These are phyloP conservation scores for Solanum rostratum DNA, from an alignment of 257 asterid species.

Conservation along the genomic window DNA sequence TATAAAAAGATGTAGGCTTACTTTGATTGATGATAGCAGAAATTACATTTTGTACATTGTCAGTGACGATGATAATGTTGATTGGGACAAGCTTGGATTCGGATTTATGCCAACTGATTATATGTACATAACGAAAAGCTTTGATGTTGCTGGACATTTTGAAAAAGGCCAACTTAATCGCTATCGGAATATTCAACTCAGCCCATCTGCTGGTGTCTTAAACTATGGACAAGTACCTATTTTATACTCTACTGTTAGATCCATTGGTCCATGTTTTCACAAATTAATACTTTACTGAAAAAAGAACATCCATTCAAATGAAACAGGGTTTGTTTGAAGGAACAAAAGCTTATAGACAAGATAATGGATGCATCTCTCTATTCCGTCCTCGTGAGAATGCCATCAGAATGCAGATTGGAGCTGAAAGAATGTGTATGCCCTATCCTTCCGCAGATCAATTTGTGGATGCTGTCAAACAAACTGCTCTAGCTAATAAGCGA, in stretches of 20 bases:
- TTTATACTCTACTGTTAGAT: not conserved
- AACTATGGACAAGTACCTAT: slow-evolving; percentile 61
- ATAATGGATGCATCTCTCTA: slow-evolving; percentile 40
- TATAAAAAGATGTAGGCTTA: not conserved
- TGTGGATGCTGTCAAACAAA: slow-evolving; percentile 42
- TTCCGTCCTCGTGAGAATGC: slow-evolving; percentile 67
- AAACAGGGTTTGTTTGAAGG: slow-evolving; percentile 45
- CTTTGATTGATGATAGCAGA: not conserved
- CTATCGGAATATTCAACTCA: slow-evolving; percentile 46
- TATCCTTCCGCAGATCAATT: not conserved
- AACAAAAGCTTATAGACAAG: slow-evolving; percentile 47
- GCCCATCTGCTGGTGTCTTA: slow-evolving; percentile 65
- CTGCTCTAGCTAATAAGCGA: slow-evolving; percentile 56
- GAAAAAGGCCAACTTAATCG: slow-evolving; percentile 33
- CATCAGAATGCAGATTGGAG: not conserved
- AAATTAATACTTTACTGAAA: not conserved
- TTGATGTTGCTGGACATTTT: slow-evolving; percentile 23
- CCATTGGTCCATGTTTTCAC: not conserved
- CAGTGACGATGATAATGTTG: slow-evolving; percentile 28
- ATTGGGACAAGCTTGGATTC: slow-evolving; percentile 64
- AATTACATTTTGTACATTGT: not conserved
- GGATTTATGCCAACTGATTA: slow-evolving; percentile 41
- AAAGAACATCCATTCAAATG: not conserved
- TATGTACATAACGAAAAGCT: slow-evolving; percentile 46
- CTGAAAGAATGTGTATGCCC: not conserved